A percentile compares a stretch with the other conserved stretches of the same genome.
phyloP scores from a whole-genome alignment of 805 yeast genomes.

The Kodamaea jinghongensis region DNA sequence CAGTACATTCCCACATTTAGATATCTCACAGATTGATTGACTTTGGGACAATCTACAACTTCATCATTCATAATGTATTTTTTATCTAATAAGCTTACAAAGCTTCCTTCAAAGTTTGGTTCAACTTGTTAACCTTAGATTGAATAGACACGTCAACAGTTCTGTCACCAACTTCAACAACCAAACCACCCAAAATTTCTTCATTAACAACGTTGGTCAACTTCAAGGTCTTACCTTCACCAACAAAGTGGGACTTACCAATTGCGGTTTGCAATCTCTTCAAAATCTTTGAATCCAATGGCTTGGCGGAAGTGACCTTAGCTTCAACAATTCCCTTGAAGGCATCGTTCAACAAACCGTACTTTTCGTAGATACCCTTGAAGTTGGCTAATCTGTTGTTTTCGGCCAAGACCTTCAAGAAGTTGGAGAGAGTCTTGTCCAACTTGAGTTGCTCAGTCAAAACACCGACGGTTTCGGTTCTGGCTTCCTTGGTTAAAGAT shows the following conservation, averaged over 20 bases:
- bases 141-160: slow-evolving; percentile 92
- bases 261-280: slow-evolving; percentile 77
- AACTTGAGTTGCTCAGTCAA: slow-evolving; percentile 48
- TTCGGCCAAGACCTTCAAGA: slow-evolving; percentile 82
- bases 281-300: slow-evolving; percentile 78
- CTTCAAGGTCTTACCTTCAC: slow-evolving; percentile 81
- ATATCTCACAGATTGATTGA: too few species aligned
- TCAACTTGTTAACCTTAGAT: slow-evolving; percentile 80
- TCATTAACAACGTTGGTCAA: slow-evolving; percentile 81
- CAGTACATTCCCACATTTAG: too few species aligned
- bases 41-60: too few species aligned
- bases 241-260: slow-evolving; percentile 75
- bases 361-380: slow-evolving; percentile 63
- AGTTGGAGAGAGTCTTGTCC: slow-evolving; percentile 73
- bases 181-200: slow-evolving; percentile 90
- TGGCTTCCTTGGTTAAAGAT: slow-evolving; percentile 71
- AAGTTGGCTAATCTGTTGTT: slow-evolving; percentile 87
- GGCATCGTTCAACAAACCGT: slow-evolving; percentile 78
- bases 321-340: slow-evolving; percentile 92
- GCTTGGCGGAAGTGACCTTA: slow-evolving; percentile 80
- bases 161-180: slow-evolving; percentile 94
- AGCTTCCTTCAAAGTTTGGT: slow-evolving; percentile 83
- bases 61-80: not conserved
- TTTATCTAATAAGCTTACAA: slow-evolving; percentile 46
- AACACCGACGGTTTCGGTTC: slow-evolving; percentile 65